These are phyloP conservation scores for Clavariopsis aquatica DNA, from an alignment of 495 filamentous ascomycete species.

Conservation along the genomic window DNA sequence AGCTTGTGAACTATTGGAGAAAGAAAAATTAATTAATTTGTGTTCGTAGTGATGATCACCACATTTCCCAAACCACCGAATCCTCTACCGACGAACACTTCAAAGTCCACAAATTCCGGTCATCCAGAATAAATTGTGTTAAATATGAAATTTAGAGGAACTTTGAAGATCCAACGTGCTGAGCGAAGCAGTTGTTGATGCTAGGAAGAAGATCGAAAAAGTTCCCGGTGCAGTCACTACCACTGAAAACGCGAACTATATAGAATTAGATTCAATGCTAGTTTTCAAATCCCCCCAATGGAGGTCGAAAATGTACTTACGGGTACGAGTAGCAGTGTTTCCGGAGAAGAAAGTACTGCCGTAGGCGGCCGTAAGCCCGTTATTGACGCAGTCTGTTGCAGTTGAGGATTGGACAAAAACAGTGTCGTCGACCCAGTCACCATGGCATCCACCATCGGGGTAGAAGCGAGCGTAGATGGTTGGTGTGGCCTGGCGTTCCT, in stretches of 20 bases:
- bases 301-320: conserved; percentile 1
- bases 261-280: not conserved
- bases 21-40: no score
- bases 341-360: conserved; percentile 12
- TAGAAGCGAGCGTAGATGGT: conserved; percentile 22
- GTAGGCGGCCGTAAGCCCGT: not conserved
- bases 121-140: no score
- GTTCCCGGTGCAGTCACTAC: conserved; percentile 4
- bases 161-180: conserved; percentile 7
- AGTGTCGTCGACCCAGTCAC: conserved; percentile 13
- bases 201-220: conserved; percentile 10
- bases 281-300: not conserved
- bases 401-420: conserved; percentile 6
- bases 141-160: no score
- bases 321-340: conserved; percentile 11
- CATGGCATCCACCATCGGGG: conserved; percentile 10
- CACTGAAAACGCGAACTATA: conserved; percentile 5
- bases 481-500: conserved; percentile 21
- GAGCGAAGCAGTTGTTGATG: conserved; percentile 6
- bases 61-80: no score
- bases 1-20: no score
- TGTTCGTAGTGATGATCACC: no score
- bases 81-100: no score
- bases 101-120: no score
- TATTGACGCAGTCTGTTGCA: not conserved